Evolutionary conservation across 2,329 filamentous ascomycete species (phyloP).

Genomic region (Xylaria sp.): DNA sequence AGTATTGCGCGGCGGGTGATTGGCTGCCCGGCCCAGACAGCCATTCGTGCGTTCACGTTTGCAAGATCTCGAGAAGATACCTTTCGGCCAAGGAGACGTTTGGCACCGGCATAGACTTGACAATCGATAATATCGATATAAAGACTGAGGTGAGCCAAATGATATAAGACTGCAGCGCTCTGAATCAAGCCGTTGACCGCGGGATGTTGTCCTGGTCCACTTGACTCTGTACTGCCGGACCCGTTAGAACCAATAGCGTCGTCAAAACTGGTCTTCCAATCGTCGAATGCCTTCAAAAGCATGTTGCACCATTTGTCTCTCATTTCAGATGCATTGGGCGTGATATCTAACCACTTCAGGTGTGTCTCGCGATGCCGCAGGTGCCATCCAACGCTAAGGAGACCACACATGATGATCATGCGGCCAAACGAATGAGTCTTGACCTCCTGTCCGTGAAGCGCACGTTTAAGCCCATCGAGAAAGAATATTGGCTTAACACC

Average conservation of each 20-base stretch:
- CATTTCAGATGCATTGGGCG: constrained; percentile 51
- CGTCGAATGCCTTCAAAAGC: constrained; percentile 73
- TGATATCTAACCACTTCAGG: constrained; percentile 70
- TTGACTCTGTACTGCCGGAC: constrained; percentile 33
- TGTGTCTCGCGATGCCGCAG: constrained; percentile 83
- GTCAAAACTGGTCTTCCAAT: constrained; percentile 84
- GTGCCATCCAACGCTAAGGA: constrained; percentile 90
- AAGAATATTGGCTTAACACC: constrained; percentile 76
- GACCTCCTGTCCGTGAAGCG: constrained; percentile 73
- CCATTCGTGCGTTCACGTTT: constrained; percentile 70
- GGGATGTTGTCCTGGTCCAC: constrained; percentile 46
- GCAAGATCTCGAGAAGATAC: constrained; percentile 71
- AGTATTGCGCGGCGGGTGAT: constrained; percentile 76
- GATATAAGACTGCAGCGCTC: constrained; percentile 73
- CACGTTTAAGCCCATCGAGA: constrained; percentile 77
- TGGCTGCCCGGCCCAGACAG: constrained; percentile 68
- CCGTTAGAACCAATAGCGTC: constrained; percentile 49
- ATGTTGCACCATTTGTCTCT: constrained; percentile 75
- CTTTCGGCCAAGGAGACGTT: constrained; percentile 68
- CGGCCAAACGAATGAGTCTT: constrained; percentile 83
- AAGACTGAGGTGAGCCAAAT: constrained; percentile 82
- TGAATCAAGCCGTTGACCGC: constrained; percentile 61
- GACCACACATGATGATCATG: constrained; percentile 83
- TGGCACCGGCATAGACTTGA: constrained; percentile 80
- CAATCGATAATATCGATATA: constrained; percentile 86